Conservation (phyloP, 768 basidiomycete species). For the Gelatoporia subvermispora region DNA sequence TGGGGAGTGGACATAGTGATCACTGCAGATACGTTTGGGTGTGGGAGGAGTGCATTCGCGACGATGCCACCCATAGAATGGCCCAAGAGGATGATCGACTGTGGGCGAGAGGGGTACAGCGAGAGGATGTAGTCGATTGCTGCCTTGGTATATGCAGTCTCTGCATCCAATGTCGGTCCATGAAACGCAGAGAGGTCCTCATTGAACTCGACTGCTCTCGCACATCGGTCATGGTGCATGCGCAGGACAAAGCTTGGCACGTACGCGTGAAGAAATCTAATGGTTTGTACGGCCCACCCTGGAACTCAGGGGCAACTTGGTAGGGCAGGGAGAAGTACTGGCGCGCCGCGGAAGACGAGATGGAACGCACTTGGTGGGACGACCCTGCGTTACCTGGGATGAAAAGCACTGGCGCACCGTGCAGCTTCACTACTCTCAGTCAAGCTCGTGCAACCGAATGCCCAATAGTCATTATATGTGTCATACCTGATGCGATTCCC, state of each 20-base stretch:
- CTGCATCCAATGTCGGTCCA: slow-evolving; percentile 78
- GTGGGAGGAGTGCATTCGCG: slow-evolving; percentile 72
- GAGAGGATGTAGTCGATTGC: slow-evolving; percentile 78
- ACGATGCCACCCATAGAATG: slow-evolving; percentile 99
- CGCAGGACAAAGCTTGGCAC: slow-evolving; percentile 16
- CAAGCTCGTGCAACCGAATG: slow-evolving; percentile 3
- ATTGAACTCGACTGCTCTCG: slow-evolving; percentile 79
- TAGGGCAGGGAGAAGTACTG: slow-evolving; percentile 70
- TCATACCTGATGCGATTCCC: slow-evolving; percentile 1
- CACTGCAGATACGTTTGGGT: slow-evolving; percentile 62
- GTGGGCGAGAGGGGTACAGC: slow-evolving; percentile 48
- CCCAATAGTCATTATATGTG: background rate
- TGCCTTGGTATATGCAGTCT: slow-evolving; percentile 67
- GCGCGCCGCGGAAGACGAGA: slow-evolving; percentile 84
- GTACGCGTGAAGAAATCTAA: slow-evolving; percentile 86
- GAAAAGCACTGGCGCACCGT: slow-evolving; percentile 86
- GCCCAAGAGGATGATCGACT: slow-evolving; percentile 69
- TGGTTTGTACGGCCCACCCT: slow-evolving; percentile 40
- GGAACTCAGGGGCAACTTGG: slow-evolving; percentile 49
- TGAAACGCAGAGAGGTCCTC: slow-evolving; percentile 97
- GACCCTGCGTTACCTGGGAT: slow-evolving; percentile 98
- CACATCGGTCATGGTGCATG: slow-evolving; percentile 1
- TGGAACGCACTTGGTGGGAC: slow-evolving; percentile 88
- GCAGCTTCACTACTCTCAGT: slow-evolving; percentile 20
- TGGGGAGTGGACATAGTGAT: slow-evolving; percentile 98